Evolutionary conservation across 2,329 filamentous ascomycete genomes (phyloP).

Genomic region (Colletotrichum navitas): DNA sequence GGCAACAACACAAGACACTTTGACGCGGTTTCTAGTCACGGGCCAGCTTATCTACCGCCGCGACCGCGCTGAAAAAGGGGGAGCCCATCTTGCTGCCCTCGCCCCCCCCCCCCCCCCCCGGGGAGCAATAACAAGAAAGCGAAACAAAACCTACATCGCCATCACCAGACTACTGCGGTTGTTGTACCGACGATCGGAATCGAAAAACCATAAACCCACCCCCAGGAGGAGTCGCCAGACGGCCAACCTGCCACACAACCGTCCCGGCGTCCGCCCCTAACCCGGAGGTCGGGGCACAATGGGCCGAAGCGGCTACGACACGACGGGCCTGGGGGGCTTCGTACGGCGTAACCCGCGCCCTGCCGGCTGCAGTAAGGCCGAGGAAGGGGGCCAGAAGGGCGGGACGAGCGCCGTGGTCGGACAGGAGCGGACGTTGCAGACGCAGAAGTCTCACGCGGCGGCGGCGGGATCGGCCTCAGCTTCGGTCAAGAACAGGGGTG

Average conservation of each 20-base stretch:
- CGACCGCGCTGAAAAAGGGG: conserved; percentile 28
- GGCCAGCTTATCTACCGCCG: background rate
- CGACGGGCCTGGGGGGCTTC: conserved; percentile 17
- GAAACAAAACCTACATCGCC: background rate
- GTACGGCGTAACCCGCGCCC: background rate
- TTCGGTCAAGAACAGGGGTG: conserved; percentile 8
- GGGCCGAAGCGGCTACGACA: conserved; percentile 42
- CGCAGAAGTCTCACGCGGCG: background rate
- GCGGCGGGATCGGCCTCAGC: conserved; percentile 10
- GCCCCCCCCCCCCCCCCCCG: background rate
- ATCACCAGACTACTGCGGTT: background rate
- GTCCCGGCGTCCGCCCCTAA: background rate
- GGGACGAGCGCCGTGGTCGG: background rate
- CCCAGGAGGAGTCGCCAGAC: background rate
- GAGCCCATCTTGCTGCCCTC: background rate
- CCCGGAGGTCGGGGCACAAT: conserved; percentile 16
- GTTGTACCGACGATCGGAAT: background rate
- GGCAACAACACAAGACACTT: conserved; percentile 13
- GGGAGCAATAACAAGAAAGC: background rate
- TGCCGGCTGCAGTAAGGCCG: conserved; percentile 7
- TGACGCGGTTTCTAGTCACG: background rate
- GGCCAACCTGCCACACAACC: background rate
- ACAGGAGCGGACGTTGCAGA: background rate
- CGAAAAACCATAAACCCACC: background rate
- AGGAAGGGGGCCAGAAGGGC: background rate